phyloP scores from a whole-genome alignment of 225 moss, liverwort and hornwort genomes.

The Pleurozium schreberi region DNA sequence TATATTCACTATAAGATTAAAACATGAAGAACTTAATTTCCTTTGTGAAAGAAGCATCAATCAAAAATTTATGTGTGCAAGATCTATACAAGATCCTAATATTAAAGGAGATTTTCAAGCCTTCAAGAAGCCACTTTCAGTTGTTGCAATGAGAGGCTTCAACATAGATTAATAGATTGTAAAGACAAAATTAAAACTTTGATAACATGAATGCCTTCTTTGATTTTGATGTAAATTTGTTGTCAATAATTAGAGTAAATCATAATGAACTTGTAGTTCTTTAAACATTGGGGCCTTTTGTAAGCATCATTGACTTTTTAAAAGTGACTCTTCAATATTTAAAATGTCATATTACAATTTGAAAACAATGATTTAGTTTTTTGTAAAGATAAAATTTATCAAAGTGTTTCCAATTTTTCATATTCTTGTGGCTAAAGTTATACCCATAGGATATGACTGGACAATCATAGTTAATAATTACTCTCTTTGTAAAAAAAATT shows the following conservation, averaged over 20 bases:
- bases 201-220: neutral
- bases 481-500: neutral
- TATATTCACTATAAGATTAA: neutral
- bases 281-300: no score
- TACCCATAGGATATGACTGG: neutral
- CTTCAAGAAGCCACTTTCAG: no score
- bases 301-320: no score
- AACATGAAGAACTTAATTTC: neutral
- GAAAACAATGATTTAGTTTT: no score
- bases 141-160: no score
- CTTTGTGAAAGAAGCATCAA: no score
- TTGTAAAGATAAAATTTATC: no score
- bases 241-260: neutral
- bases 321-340: neutral
- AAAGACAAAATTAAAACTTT: neutral
- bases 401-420: neutral
- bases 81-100: neutral
- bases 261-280: neutral
- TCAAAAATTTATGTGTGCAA: neutral
- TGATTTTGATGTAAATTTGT: neutral
- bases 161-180: no score
- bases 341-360: no score
- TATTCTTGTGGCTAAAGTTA: neutral
- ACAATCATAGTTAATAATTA: neutral
- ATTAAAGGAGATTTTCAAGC: neutral